A percentile compares a stretch with the other conserved stretches of the same genome.
phyloP scores from a whole-genome alignment of 805 yeast genomes.

The Metschnikowia gelsemii region DNA sequence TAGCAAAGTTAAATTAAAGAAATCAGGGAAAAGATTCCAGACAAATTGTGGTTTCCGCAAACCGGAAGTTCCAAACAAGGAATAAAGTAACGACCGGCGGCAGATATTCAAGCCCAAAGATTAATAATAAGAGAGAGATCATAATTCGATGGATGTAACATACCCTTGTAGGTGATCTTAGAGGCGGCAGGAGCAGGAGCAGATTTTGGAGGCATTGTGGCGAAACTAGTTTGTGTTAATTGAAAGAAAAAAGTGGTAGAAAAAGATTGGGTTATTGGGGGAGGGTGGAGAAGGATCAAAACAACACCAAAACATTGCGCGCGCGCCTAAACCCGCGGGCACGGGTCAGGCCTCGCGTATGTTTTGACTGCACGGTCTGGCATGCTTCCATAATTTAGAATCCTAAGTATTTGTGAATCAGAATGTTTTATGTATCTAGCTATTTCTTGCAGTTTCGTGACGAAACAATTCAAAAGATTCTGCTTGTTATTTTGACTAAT shows the following conservation, averaged over 20 bases:
- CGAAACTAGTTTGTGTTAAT: slow-evolving; percentile 1
- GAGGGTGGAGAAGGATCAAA: slow-evolving; percentile 13
- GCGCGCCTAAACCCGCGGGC: slow-evolving; percentile 5
- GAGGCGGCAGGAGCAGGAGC: slow-evolving; percentile 14
- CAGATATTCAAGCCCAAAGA: slow-evolving; percentile 4
- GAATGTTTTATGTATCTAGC: too few relatives aligned
- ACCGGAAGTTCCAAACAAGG: slow-evolving; percentile 7
- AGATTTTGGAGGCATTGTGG: slow-evolving; percentile 19
- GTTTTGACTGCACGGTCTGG: neutral
- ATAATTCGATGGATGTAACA: slow-evolving; percentile 1
- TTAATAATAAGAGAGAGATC: neutral
- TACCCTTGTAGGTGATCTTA: slow-evolving; percentile 20
- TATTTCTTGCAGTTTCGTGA: too few relatives aligned
- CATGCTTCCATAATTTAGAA: too few relatives aligned
- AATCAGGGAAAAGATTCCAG: neutral
- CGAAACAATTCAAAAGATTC: too few relatives aligned
- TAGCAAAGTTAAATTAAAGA: neutral
- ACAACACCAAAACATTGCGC: slow-evolving; percentile 12
- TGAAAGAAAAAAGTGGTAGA: slow-evolving; percentile 9
- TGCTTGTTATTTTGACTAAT: too few relatives aligned
- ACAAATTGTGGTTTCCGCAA: slow-evolving; percentile 6
- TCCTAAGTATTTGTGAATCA: too few relatives aligned
- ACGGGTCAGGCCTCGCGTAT: neutral
- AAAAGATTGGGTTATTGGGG: slow-evolving; percentile 5
- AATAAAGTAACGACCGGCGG: neutral